Conservation (phyloP, 352 stramenopile genomes). For the Bremia lactucae region DNA sequence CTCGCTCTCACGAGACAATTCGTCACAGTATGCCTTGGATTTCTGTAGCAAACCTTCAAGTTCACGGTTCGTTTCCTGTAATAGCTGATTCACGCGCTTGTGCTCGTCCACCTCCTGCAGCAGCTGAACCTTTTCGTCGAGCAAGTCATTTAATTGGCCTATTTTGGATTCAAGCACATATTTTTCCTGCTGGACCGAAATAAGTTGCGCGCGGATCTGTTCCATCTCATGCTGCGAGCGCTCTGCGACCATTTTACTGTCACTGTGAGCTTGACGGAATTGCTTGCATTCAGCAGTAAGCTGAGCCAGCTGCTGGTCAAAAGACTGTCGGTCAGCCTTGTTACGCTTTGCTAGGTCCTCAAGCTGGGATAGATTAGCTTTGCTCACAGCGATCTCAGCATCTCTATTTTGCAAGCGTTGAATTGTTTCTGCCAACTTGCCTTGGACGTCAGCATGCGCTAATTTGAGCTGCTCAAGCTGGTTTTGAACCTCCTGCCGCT, state of each 20-base stretch:
- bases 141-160: constrained; percentile 26
- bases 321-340: constrained; percentile 16
- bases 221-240: constrained; percentile 19
- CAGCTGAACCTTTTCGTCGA: constrained; percentile 34
- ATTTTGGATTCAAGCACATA: constrained; percentile 23
- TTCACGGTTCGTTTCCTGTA: constrained; percentile 42
- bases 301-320: constrained; percentile 16
- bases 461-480: constrained; percentile 33
- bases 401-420: constrained; percentile 29
- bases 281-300: constrained; percentile 21
- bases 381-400: constrained; percentile 21
- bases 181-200: constrained; percentile 34
- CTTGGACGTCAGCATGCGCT: constrained; percentile 22
- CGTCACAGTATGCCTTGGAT: constrained; percentile 50
- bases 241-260: constrained; percentile 11
- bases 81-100: constrained; percentile 29
- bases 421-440: constrained; percentile 20
- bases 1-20: constrained; percentile 50
- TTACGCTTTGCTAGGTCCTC: constrained; percentile 18
- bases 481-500: constrained; percentile 19
- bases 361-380: constrained; percentile 22
- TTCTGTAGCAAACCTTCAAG: constrained; percentile 47
- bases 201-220: constrained; percentile 25
- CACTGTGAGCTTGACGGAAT: constrained; percentile 12
- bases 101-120: constrained; percentile 31